A percentile compares a stretch with the other conserved stretches of the same genome.
Evolutionary conservation across 1,284 basidiomycete genomes (phyloP).

Genomic region (Pterulicium gracile): DNA sequence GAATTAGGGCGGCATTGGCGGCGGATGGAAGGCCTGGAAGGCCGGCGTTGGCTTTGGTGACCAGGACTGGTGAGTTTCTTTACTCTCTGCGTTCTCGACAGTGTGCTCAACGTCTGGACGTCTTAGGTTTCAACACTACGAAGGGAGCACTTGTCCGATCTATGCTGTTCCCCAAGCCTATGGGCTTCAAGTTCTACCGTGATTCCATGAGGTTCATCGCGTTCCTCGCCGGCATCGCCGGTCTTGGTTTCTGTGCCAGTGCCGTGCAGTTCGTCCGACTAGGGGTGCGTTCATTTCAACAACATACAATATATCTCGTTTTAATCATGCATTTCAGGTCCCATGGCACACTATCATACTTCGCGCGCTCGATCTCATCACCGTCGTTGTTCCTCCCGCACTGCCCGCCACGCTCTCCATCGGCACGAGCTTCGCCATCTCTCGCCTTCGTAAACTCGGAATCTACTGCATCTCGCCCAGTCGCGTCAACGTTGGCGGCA

Average conservation of each 20-base stretch:
- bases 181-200: slow-evolving; percentile 95
- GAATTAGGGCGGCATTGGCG: slow-evolving; percentile 56
- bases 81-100: slow-evolving; percentile 1
- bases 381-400: slow-evolving; percentile 95
- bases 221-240: slow-evolving; percentile 83
- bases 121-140: slow-evolving; percentile 87
- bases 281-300: slow-evolving; percentile 43
- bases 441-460: slow-evolving; percentile 77
- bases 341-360: slow-evolving; percentile 87
- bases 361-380: slow-evolving; percentile 94
- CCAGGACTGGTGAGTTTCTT: slow-evolving; percentile 65
- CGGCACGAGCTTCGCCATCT: slow-evolving; percentile 93
- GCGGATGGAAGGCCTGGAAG: slow-evolving; percentile 41
- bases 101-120: too few species aligned
- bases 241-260: slow-evolving; percentile 80
- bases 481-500: slow-evolving; percentile 92
- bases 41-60: slow-evolving; percentile 81
- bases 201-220: slow-evolving; percentile 97
- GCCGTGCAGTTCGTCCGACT: slow-evolving; percentile 89
- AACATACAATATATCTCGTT: slow-evolving; percentile 1
- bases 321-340: background rate
- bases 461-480: slow-evolving; percentile 98
- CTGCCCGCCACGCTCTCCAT: slow-evolving; percentile 96
- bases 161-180: slow-evolving; percentile 98
- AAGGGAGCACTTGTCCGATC: slow-evolving; percentile 94